A percentile compares a stretch with the other conserved stretches of the same genome.
These are phyloP conservation scores for Mycena albidolilacea DNA, from an alignment of 768 basidiomycete genomes.

Conservation along the genomic window DNA sequence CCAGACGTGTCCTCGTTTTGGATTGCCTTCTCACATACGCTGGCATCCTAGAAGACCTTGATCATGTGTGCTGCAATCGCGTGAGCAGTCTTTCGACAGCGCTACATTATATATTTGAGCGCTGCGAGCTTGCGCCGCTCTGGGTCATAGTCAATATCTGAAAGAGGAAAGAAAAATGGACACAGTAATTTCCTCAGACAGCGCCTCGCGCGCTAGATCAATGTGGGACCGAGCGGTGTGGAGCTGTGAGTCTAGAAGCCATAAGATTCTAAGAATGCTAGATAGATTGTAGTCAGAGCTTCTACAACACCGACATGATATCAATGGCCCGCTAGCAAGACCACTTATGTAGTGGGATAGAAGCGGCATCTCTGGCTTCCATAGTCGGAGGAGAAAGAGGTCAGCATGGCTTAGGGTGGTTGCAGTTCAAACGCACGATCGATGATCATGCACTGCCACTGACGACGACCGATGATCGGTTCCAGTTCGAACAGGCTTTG, in stretches of 20 bases:
- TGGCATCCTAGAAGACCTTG: background rate
- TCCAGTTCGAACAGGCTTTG: no score
- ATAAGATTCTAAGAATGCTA: background rate
- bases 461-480: no score
- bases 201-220: background rate
- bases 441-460: no score
- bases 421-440: no score
- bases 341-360: background rate
- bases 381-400: no score
- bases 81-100: background rate
- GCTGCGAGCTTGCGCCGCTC: background rate
- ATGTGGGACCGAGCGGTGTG: constrained; percentile 7
- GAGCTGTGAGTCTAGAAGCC: background rate
- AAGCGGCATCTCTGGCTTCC: no score
- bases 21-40: constrained; percentile 10
- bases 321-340: constrained; percentile 1
- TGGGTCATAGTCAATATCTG: background rate
- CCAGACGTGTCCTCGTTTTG: background rate
- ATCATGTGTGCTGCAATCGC: constrained; percentile 6
- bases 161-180: background rate
- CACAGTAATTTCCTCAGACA: background rate
- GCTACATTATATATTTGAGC: background rate
- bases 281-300: background rate
- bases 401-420: no score
- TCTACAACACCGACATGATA: background rate